Evolutionary conservation across 2,329 filamentous ascomycete genomes (phyloP), one percentile per base, ranked within the genome.

Genomic region (Epichloe gansuensis): DNA sequence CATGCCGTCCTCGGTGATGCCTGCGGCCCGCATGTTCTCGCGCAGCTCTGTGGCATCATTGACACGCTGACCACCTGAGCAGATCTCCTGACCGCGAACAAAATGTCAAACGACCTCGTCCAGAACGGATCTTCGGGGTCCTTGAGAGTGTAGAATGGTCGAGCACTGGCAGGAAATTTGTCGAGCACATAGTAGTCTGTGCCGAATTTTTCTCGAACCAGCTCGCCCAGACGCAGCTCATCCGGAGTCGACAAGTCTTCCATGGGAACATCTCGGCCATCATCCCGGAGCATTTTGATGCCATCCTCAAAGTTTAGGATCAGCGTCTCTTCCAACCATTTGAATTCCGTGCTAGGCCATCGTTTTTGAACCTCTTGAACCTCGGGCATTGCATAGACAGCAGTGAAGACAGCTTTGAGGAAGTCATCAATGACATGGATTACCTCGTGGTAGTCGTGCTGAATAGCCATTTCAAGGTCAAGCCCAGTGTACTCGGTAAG

Each of bases 91-190:
- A 0, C 91, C 91, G 34, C 91, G 85, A 44, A 95, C 78, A 96
- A 96, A 54, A 96, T 94, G 65, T 96, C 91, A 61, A 95, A 96
- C 0, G 91, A 95, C 65, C 95, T 95, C 49, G 91, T 96, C 65
- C 83, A 81, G 37, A 78, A 75, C 12, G 80, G 74, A 62, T 94
- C 81, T 15, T 83, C 74, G 2, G 84, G 78, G 57, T 95, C 88
- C 31, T 85, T 85, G 79, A 95, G 91, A 1, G 91, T 88, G 64
- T 96, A 95, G 70, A 96, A 95, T 0, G 91, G 91, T 44, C 91
- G 81, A 2, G 88, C 91, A 6, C 82, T 84, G 23, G 81, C 74
- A 1, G 91, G 91, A 73, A 96, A 96, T 64, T 94, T 95, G 76
- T 96, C 91, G 42, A 96, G 77, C 57, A 96, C 85, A 69, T 93